Evolutionary conservation across 2,329 filamentous ascomycete species (phyloP), one percentile per base, ranked within the genome.

Genomic region (Colletotrichum abscissum): DNA sequence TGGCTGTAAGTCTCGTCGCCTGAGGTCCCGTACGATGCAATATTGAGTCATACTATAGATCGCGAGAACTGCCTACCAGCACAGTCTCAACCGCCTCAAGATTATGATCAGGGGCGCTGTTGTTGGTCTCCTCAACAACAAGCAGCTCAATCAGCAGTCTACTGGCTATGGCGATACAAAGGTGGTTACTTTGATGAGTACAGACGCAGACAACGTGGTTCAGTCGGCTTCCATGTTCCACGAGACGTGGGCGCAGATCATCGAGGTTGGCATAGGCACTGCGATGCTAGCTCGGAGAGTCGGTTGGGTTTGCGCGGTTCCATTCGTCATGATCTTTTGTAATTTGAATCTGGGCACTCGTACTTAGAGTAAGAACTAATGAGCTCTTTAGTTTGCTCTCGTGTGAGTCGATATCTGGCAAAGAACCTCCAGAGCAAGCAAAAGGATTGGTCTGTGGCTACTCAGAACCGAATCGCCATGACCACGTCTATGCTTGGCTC

Each of bases 271-370:
- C 0, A 3, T 78, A 0, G 77, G 75, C 3, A 62, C 76, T 2
- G 56, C 64, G 1, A 74, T 78, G 60, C 64, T 78, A 4, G 74
- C 75, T 5, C 58, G 35, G n/a, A 67, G 76, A 63, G 74, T 78
- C 2, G 77, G 76, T 22, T 77, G 73, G 71, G 74, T 74, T 2
- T 78, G 68, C 22, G 38, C 73, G 5, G 69, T 76, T 82, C 77
- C 7, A 66, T 88, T 60, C 83, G 84, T 2, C 82, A 86, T 56
- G 86, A 82, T 74, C 78, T 38, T 71, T 9, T 52, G 71, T 73
- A 86, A 14, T 72, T 72, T 16, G 1, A 38, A 14, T 30, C 8
- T 38, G 1, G 11, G 24, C 11, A 33, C 3, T 7, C 26, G 2
- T 4, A 11, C n/a, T 22, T 3, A 38, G 5, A 6, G 5, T 4